Evolutionary conservation across 164 flowering plant genomes (phyloP).

Genomic region (Sedum album): DNA sequence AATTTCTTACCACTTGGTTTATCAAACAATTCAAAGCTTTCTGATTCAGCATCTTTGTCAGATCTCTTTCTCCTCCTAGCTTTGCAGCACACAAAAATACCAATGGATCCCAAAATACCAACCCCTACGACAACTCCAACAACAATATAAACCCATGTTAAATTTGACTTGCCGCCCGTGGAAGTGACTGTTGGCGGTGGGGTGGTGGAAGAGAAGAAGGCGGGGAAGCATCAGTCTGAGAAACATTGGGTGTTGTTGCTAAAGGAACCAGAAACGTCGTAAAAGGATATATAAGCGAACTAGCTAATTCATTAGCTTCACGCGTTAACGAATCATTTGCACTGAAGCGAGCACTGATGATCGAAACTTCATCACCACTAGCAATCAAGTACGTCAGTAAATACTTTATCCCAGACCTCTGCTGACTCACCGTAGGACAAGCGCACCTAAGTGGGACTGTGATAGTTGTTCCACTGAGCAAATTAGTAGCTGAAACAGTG

Average conservation of each 20-base stretch:
- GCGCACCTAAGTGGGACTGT: conserved; percentile 63
- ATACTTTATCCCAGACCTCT: conserved; percentile 28
- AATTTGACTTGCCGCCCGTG: conserved; percentile 12
- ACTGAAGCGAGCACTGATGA: conserved; percentile 28
- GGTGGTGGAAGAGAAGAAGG: conserved; percentile 17
- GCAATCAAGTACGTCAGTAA: conserved; percentile 35
- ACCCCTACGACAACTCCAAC: conserved; percentile 40
- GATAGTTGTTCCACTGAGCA: conserved; percentile 20
- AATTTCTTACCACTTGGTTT: neutral
- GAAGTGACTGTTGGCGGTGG: conserved; percentile 4
- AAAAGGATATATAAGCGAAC: conserved; percentile 26
- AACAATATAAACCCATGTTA: conserved; percentile 49
- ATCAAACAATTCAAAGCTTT: conserved; percentile 2
- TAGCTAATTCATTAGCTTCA: conserved; percentile 39
- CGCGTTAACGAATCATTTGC: conserved; percentile 22
- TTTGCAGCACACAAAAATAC: conserved; percentile 21
- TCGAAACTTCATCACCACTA: conserved; percentile 21
- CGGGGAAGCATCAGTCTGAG: conserved; percentile 17
- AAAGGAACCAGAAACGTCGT: conserved; percentile 48
- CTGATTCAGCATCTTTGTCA: neutral
- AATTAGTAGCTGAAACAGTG: conserved; percentile 8
- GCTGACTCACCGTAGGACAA: conserved; percentile 48
- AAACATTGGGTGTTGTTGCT: conserved; percentile 18
- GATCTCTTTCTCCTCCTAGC: conserved; percentile 5
- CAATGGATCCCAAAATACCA: conserved; percentile 18